These are phyloP conservation scores for Geranium brycei DNA, from an alignment of 345 rosid genomes.

Conservation along the genomic window DNA sequence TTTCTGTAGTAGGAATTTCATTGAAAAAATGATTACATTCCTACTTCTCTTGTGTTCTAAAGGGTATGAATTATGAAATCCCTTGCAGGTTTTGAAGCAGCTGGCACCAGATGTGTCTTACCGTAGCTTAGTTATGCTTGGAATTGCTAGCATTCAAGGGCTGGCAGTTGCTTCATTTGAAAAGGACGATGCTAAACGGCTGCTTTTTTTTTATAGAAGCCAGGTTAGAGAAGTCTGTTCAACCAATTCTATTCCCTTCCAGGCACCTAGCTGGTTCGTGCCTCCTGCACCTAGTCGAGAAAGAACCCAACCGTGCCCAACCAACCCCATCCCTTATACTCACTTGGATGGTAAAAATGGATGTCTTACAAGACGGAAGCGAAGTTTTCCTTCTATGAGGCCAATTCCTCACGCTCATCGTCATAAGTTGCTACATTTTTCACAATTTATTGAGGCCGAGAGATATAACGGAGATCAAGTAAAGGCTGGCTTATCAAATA, in stretches of 20 bases:
- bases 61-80: slow-evolving; percentile 8
- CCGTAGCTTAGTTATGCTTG: slow-evolving; percentile 81
- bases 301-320: slow-evolving; percentile 40
- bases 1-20: neutral
- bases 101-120: slow-evolving; percentile 84
- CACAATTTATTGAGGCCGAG: slow-evolving; percentile 56
- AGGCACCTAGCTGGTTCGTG: slow-evolving; percentile 63
- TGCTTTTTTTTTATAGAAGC: slow-evolving; percentile 61
- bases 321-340: slow-evolving; percentile 22
- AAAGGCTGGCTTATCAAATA: slow-evolving; percentile 48
- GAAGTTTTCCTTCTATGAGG: slow-evolving; percentile 65
- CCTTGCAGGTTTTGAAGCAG: slow-evolving; percentile 68
- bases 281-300: slow-evolving; percentile 76
- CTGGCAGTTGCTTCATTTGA: slow-evolving; percentile 92
- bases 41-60: neutral
- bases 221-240: slow-evolving; percentile 28
- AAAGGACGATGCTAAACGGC: slow-evolving; percentile 84
- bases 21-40: neutral
- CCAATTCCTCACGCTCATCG: slow-evolving; percentile 77
- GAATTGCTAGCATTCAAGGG: slow-evolving; percentile 95
- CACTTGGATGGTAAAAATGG: slow-evolving; percentile 42
- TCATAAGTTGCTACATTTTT: slow-evolving; percentile 71
- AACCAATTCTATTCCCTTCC: slow-evolving; percentile 20
- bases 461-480: slow-evolving; percentile 63
- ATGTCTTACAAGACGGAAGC: slow-evolving; percentile 31